Evolutionary conservation across 768 basidiomycete genomes (phyloP).

Genomic region (Tricholoma sp.): DNA sequence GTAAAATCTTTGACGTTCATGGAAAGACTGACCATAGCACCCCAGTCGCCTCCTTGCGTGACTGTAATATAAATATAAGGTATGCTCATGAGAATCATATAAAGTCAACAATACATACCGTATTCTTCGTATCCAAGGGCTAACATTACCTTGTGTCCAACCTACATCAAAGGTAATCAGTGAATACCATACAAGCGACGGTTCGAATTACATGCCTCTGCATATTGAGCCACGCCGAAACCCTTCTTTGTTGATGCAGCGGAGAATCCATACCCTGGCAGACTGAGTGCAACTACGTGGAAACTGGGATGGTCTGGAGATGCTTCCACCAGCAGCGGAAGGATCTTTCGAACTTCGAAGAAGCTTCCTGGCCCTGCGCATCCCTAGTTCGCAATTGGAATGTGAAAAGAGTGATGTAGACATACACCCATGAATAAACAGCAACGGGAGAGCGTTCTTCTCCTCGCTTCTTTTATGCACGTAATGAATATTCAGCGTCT

Average conservation of each 20-base stretch:
- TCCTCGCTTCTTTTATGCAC: conserved; percentile 41
- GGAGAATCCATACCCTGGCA: conserved; percentile 63
- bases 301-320: conserved; percentile 48
- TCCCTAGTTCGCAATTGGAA: not conserved
- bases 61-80: conserved; percentile 29
- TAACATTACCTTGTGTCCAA: conserved; percentile 45
- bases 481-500: conserved; percentile 46
- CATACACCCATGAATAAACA: conserved; percentile 57
- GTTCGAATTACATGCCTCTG: conserved; percentile 41
- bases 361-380: conserved; percentile 35
- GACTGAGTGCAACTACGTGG: conserved; percentile 55
- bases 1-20: too few relatives aligned
- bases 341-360: conserved; percentile 50
- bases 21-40: too few relatives aligned
- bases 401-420: not conserved
- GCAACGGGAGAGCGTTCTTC: conserved; percentile 40
- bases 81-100: not conserved
- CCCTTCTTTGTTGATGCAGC: conserved; percentile 48
- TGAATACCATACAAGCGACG: not conserved
- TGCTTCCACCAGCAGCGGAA: conserved; percentile 44
- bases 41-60: conserved; percentile 28
- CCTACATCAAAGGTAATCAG: conserved; percentile 19
- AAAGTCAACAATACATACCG: too few relatives aligned
- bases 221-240: conserved; percentile 44
- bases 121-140: conserved; percentile 43